These are phyloP conservation scores for Phytophthora pseudosyringae DNA, from an alignment of 352 stramenopile genomes.

Conservation along the genomic window DNA sequence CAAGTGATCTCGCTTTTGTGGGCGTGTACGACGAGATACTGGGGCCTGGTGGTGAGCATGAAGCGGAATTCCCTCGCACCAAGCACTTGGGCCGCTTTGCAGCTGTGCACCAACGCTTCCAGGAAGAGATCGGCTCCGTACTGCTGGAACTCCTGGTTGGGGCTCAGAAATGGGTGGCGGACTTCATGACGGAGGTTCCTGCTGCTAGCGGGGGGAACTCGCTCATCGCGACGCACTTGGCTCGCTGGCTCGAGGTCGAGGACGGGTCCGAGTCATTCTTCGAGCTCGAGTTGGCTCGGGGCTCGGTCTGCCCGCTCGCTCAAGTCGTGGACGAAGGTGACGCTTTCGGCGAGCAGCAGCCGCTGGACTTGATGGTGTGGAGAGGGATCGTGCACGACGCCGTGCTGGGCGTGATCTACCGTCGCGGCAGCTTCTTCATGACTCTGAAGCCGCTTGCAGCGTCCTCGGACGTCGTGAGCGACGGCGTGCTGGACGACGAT, in stretches of 20 bases:
- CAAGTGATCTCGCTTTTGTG: conserved; percentile 43
- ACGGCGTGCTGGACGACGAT: conserved; percentile 39
- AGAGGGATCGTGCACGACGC: conserved; percentile 64
- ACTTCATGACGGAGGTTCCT: conserved; percentile 58
- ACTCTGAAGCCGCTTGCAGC: conserved; percentile 40
- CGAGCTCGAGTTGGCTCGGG: conserved; percentile 53
- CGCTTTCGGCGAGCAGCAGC: conserved; percentile 23
- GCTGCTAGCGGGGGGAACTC: conserved; percentile 35
- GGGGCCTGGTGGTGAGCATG: conserved; percentile 23
- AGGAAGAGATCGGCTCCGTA: conserved; percentile 26
- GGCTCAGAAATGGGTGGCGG: conserved; percentile 59
- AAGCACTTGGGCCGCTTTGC: conserved; percentile 35
- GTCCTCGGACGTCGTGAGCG: conserved; percentile 38
- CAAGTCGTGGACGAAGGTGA: conserved; percentile 16
- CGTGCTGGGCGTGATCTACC: conserved; percentile 62
- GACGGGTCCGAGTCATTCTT: conserved; percentile 66
- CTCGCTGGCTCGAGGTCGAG: conserved; percentile 57
- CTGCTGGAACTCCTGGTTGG: conserved; percentile 55
- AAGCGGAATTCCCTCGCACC: conserved; percentile 23
- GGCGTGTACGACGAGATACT: conserved; percentile 44
- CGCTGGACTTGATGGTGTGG: conserved; percentile 59
- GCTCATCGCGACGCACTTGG: conserved; percentile 41
- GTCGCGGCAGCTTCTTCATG: conserved; percentile 57
- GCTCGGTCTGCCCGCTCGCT: conserved; percentile 29
- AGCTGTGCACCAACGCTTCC: conserved; percentile 35